A percentile compares a stretch with the other conserved stretches of the same genome.
Conservation (phyloP, 2,329 filamentous ascomycete species). For the Hymenoscyphus fraxineus region DNA sequence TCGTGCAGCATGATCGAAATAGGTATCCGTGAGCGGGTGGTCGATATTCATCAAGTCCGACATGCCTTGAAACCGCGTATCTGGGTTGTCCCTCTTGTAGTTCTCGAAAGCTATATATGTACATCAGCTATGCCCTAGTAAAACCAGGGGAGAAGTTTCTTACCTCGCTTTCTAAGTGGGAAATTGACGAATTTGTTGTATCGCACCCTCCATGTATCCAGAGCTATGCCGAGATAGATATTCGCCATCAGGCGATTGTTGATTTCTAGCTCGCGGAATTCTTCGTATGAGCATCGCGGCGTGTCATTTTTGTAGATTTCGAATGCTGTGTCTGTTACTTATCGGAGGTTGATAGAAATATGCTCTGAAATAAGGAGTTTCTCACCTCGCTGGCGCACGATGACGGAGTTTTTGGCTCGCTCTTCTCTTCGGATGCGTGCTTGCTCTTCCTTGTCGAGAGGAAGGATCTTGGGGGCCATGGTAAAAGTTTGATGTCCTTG, state of each 20-base stretch:
- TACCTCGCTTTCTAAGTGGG: background rate
- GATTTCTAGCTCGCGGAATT: background rate
- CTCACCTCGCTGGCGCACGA: background rate
- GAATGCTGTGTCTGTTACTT: background rate
- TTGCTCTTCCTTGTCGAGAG: background rate
- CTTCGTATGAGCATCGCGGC: background rate
- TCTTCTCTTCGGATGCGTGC: background rate
- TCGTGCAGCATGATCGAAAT: background rate
- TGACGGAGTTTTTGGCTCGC: background rate
- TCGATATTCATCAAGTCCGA: background rate
- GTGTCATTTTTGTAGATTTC: background rate
- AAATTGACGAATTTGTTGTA: background rate
- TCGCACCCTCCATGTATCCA: background rate
- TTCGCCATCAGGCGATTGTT: background rate
- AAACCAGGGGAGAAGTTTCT: background rate
- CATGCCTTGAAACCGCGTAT: background rate
- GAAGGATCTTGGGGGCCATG: background rate
- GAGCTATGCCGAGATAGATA: background rate
- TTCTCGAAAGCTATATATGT: background rate
- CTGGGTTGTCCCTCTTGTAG: background rate
- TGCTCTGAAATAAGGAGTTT: background rate
- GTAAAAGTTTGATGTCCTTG: background rate
- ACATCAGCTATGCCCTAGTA: background rate
- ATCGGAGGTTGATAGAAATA: background rate
- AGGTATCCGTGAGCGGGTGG: background rate